Conservation (phyloP, 2,329 filamentous ascomycete species). For the Pyrenochaeta sp. region DNA sequence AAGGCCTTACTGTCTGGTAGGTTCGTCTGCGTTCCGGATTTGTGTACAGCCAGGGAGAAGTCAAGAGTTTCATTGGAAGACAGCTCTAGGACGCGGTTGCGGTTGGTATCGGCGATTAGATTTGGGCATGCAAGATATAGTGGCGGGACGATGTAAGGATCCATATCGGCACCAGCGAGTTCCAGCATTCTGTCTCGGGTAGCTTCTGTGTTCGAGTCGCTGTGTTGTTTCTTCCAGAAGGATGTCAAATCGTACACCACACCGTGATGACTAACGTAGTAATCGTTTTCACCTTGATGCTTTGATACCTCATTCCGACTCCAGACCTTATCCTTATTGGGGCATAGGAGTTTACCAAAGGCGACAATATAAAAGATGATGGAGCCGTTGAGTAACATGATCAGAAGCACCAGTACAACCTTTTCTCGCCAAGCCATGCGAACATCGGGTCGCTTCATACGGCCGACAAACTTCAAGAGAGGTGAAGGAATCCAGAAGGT, state of each 20-base stretch:
- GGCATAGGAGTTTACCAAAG: slow-evolving; percentile 86
- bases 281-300: slow-evolving; percentile 79
- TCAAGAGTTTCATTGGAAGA: slow-evolving; percentile 71
- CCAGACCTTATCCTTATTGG: slow-evolving; percentile 92
- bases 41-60: slow-evolving; percentile 69
- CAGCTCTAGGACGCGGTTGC: slow-evolving; percentile 63
- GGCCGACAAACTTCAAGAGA: slow-evolving; percentile 78
- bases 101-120: slow-evolving; percentile 63
- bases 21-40: slow-evolving; percentile 69
- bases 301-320: slow-evolving; percentile 71
- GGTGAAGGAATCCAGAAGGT: slow-evolving; percentile 97
- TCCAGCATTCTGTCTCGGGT: slow-evolving; percentile 72
- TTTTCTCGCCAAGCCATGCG: slow-evolving; percentile 98
- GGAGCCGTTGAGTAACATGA: slow-evolving; percentile 79
- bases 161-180: slow-evolving; percentile 80
- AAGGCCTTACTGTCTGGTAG: slow-evolving; percentile 65
- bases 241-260: slow-evolving; percentile 91
- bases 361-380: slow-evolving; percentile 92
- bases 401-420: slow-evolving; percentile 80
- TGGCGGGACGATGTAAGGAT: slow-evolving; percentile 85
- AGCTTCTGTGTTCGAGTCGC: slow-evolving; percentile 72
- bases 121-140: slow-evolving; percentile 77
- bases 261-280: slow-evolving; percentile 86
- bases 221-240: slow-evolving; percentile 87
- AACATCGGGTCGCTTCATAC: slow-evolving; percentile 97